Evolutionary conservation across 768 basidiomycete species (phyloP).

Genomic region (Suillus fuscotomentosus): DNA sequence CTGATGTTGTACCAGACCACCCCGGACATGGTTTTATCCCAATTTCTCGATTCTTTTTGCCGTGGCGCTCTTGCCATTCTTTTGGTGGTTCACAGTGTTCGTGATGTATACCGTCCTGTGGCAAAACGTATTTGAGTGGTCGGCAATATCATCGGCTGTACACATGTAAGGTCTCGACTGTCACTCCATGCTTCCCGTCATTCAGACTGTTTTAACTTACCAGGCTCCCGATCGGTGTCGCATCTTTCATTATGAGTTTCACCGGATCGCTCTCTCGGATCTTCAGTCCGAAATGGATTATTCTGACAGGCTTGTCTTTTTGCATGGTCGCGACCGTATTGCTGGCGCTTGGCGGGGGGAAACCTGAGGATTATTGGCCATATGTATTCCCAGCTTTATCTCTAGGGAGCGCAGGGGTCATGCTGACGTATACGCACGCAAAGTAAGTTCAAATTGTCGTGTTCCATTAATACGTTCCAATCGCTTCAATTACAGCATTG

Average conservation of each 20-base stretch:
- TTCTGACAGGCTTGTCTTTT: conserved; percentile 40
- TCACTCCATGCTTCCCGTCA: conserved; percentile 6
- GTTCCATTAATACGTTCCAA: neutral
- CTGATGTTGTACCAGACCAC: conserved; percentile 29
- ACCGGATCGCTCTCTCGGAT: conserved; percentile 39
- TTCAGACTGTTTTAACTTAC: neutral
- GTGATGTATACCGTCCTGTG: conserved; percentile 36
- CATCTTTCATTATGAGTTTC: conserved; percentile 36
- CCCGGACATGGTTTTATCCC: conserved; percentile 39
- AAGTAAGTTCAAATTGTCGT: conserved; percentile 36
- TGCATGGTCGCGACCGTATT: conserved; percentile 38
- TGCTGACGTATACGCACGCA: conserved; percentile 44
- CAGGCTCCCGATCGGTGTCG: conserved; percentile 42
- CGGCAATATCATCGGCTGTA: conserved; percentile 35
- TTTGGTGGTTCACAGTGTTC: conserved; percentile 41
- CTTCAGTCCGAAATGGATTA: conserved; percentile 43
- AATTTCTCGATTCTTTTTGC: conserved; percentile 41
- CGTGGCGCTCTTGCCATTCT: conserved; percentile 37
- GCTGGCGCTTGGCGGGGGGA: conserved; percentile 41
- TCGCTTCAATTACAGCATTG: conserved; percentile 35
- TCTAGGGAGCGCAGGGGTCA: conserved; percentile 45
- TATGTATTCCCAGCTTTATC: conserved; percentile 49
- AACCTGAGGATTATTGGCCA: conserved; percentile 43
- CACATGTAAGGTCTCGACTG: conserved; percentile 33
- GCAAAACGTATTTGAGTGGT: conserved; percentile 44